A percentile compares a stretch with the other conserved stretches of the same genome.
phyloP scores from a whole-genome alignment of 208 protist species.

The Leishmania major region DNA sequence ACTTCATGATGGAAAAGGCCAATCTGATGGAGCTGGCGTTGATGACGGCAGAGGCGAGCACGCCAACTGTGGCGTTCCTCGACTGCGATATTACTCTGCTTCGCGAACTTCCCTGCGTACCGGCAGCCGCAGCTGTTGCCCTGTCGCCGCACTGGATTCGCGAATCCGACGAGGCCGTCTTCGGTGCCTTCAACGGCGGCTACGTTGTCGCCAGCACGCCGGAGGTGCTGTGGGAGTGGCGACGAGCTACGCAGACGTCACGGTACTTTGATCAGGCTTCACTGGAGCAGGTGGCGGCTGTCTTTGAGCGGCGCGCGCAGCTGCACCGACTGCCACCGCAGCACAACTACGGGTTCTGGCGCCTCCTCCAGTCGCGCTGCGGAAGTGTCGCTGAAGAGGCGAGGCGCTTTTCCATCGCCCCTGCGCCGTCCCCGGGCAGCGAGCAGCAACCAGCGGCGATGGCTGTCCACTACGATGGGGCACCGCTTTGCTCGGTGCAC shows the following conservation, averaged over 20 bases:
- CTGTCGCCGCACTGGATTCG: conserved; percentile 73
- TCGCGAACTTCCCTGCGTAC: conserved; percentile 44
- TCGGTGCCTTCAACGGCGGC: conserved; percentile 80
- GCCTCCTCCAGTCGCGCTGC: conserved; percentile 55
- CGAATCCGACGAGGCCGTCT: conserved; percentile 52
- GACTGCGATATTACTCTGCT: conserved; percentile 81
- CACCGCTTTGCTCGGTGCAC: conserved; percentile 69
- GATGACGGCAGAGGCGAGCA: conserved; percentile 9
- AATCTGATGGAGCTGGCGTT: conserved; percentile 77
- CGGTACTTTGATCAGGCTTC: conserved; percentile 83
- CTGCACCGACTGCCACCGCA: conserved; percentile 59
- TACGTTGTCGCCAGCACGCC: conserved; percentile 52
- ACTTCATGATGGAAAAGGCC: conserved; percentile 92
- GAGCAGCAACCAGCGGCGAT: background rate
- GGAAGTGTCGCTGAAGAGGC: conserved; percentile 39
- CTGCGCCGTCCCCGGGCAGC: background rate
- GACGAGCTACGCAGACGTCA: conserved; percentile 54
- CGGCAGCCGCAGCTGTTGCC: conserved; percentile 32
- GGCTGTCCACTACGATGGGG: conserved; percentile 56
- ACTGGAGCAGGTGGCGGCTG: conserved; percentile 58
- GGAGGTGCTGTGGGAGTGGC: conserved; percentile 59
- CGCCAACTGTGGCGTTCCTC: conserved; percentile 51
- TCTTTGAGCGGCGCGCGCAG: conserved; percentile 25
- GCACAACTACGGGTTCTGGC: conserved; percentile 90
- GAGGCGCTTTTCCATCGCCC: conserved; percentile 53